Evolutionary conservation across 148 eudicot genomes (phyloP).

Genomic region (Vaccinium corymbosum): DNA sequence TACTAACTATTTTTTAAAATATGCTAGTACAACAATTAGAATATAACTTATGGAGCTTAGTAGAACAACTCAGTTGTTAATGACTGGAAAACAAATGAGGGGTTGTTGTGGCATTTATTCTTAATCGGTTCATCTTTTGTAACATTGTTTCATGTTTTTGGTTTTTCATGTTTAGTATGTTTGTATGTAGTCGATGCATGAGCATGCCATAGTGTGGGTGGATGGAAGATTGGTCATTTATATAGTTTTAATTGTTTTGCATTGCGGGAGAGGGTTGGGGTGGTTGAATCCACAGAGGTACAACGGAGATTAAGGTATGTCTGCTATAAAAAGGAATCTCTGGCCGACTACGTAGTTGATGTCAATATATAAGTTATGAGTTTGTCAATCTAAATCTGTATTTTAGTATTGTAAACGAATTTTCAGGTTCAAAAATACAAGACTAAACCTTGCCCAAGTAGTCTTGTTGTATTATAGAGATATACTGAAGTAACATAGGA

Average conservation of each 20-base stretch:
- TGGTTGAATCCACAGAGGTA: not conserved
- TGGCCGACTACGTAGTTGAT: not conserved
- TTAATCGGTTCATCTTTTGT: too few species aligned
- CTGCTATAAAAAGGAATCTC: not conserved
- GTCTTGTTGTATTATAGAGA: not conserved
- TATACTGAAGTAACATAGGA: not conserved
- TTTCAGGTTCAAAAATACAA: not conserved
- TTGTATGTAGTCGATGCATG: not conserved
- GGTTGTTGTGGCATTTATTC: not conserved
- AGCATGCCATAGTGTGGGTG: not conserved
- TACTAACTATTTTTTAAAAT: not conserved
- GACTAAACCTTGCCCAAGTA: conserved; percentile 4
- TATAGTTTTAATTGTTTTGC: not conserved
- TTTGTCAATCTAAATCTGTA: not conserved
- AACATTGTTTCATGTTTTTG: not conserved
- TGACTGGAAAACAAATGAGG: not conserved
- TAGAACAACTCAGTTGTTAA: not conserved
- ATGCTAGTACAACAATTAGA: not conserved
- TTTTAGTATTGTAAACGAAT: not conserved
- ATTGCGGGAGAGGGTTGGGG: not conserved
- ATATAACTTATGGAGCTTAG: not conserved
- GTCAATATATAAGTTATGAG: not conserved
- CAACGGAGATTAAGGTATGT: not conserved
- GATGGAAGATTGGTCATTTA: not conserved
- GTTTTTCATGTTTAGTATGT: not conserved